These are phyloP conservation scores for Cairneyella variabilis DNA, from an alignment of 495 filamentous ascomycete genomes.

Conservation along the genomic window DNA sequence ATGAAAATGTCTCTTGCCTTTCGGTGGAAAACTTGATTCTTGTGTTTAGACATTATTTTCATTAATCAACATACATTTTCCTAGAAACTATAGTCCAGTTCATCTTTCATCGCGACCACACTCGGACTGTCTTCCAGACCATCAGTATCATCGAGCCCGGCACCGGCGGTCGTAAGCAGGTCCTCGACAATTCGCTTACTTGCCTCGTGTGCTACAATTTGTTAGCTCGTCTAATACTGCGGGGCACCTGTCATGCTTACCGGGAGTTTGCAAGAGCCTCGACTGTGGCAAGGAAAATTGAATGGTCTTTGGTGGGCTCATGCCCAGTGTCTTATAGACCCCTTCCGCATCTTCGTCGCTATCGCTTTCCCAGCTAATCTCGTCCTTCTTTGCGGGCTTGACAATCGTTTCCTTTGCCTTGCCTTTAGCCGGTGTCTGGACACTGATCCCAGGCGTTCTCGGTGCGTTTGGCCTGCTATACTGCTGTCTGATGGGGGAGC, in stretches of 20 bases:
- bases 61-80: not conserved
- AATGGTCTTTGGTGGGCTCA: slow-evolving; percentile 95
- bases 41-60: too few relatives aligned
- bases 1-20: not conserved
- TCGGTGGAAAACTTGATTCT: too few relatives aligned
- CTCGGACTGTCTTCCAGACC: slow-evolving; percentile 64
- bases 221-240: slow-evolving; percentile 2
- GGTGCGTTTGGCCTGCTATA: slow-evolving; percentile 32
- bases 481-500: slow-evolving; percentile 54
- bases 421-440: slow-evolving; percentile 59
- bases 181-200: slow-evolving; percentile 90
- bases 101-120: slow-evolving; percentile 62
- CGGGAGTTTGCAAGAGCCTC: slow-evolving; percentile 85
- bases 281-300: slow-evolving; percentile 90
- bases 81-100: slow-evolving; percentile 70
- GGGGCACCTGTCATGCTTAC: slow-evolving; percentile 40
- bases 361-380: slow-evolving; percentile 60
- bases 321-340: slow-evolving; percentile 53
- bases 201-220: slow-evolving; percentile 70
- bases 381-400: slow-evolving; percentile 33
- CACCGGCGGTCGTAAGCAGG: slow-evolving; percentile 80
- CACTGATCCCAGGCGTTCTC: slow-evolving; percentile 71
- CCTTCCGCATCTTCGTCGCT: slow-evolving; percentile 56
- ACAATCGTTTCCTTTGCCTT: slow-evolving; percentile 43
- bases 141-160: slow-evolving; percentile 46